phyloP scores from a whole-genome alignment of 345 rosid genomes.

The Eucalyptus marginata region DNA sequence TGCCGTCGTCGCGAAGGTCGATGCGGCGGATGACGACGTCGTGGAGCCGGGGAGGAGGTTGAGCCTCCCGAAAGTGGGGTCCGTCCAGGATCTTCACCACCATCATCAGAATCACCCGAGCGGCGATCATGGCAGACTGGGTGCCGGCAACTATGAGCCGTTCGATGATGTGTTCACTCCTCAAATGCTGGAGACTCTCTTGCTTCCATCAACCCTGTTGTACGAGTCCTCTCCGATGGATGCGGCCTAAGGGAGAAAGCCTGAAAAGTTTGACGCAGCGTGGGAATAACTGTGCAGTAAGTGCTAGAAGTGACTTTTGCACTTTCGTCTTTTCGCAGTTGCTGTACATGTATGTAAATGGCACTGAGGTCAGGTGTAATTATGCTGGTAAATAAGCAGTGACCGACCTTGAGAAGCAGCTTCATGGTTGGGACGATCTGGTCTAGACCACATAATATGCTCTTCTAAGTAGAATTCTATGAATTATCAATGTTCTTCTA shows the following conservation, averaged over 20 bases:
- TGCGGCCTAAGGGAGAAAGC: not conserved
- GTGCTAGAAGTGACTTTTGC: not conserved
- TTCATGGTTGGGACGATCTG: not conserved
- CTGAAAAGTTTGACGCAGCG: not conserved
- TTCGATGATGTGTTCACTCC: constrained; percentile 18
- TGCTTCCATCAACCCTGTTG: not conserved
- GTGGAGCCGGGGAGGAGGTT: not conserved
- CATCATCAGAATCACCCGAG: not conserved
- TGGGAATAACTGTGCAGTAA: not conserved
- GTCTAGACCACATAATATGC: not conserved
- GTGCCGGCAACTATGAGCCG: not conserved
- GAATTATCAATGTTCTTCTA: not conserved
- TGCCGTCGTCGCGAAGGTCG: not conserved
- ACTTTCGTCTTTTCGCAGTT: not conserved
- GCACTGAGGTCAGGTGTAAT: not conserved
- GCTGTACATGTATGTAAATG: not conserved
- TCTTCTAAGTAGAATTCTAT: not conserved
- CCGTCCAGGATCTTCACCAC: not conserved
- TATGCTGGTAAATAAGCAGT: not conserved
- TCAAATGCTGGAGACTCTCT: constrained; percentile 10
- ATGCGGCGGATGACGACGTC: not conserved
- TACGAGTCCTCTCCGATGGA: not conserved
- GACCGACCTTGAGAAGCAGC: not conserved
- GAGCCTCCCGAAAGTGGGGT: not conserved
- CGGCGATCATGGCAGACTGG: not conserved